phyloP scores from a whole-genome alignment of 1,284 basidiomycete genomes.

The Ganoderma boninense region DNA sequence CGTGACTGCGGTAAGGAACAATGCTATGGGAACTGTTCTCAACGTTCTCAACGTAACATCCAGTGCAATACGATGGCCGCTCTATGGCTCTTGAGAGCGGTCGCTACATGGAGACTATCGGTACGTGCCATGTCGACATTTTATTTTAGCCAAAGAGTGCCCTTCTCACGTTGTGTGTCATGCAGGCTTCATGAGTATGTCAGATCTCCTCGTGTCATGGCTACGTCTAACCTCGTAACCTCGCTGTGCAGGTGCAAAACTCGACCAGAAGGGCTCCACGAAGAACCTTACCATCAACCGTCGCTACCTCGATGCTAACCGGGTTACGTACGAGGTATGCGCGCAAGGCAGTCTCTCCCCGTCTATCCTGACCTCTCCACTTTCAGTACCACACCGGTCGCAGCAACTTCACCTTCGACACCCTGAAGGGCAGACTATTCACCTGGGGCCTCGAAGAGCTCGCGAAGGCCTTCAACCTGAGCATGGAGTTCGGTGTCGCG shows the following conservation, averaged over 20 bases:
- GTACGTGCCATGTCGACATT: slow-evolving; percentile 43
- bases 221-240: neutral
- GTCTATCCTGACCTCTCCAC: neutral
- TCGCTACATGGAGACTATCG: slow-evolving; percentile 89
- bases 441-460: slow-evolving; percentile 63
- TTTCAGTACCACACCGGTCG: slow-evolving; percentile 64
- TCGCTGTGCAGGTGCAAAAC: slow-evolving; percentile 54
- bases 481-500: slow-evolving; percentile 67
- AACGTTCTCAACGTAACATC: neutral
- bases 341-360: neutral
- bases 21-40: neutral
- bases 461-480: slow-evolving; percentile 61
- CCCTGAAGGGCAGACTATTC: slow-evolving; percentile 57
- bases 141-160: neutral
- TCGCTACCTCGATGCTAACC: slow-evolving; percentile 79
- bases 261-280: slow-evolving; percentile 51
- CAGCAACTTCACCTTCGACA: slow-evolving; percentile 62
- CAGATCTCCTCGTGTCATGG: neutral
- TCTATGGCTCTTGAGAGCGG: slow-evolving; percentile 83
- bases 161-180: neutral
- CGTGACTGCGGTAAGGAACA: slow-evolving; percentile 71
- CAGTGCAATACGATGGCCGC: slow-evolving; percentile 66
- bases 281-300: slow-evolving; percentile 68
- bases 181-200: slow-evolving; percentile 28
- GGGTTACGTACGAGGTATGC: slow-evolving; percentile 71